Base-by-base conservation (phyloP, 805 yeast species). In the Wickerhamiella brachini region DNA sequence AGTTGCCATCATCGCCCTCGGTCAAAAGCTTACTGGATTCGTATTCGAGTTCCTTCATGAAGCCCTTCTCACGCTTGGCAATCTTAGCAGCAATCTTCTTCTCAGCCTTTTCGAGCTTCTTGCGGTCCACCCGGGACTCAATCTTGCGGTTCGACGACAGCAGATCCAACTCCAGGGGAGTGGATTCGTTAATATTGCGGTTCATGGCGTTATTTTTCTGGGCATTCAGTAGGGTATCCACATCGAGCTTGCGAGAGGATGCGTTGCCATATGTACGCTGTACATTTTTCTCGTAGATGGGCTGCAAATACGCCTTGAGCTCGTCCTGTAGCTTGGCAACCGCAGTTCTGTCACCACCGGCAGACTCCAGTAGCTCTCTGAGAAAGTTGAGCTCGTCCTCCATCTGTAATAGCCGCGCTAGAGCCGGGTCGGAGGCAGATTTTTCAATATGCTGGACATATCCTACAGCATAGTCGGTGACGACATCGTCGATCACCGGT, bases 41-140 rank as follows among this genome's bases (percentile, higher is more conserved):
- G 57, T 66, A 66, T 51, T 64, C 59, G 39, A 66, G 65, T 34
- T 60, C 63, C 53, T 56, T 53, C 63, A 60, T 60, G 53, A 59
- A 59, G 5, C 62, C 61, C 56, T 59, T 50, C 59, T 62, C 58
- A 59, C 88, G 77, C 72, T 90, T 90, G 42, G 96, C 97, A 55
- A 93, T 90, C 71, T 93, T 93, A 64, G 94, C 90, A 21, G 96
- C 97, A 65, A 93, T 89, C 73, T 93, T 93, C 62, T 88, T 80
- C 72, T 93, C 99, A 52, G 96, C 98, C 68, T 90, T 93, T 65
- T 89, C 96, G 61, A 93, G 79, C 68, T 93, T 93, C 80, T 88
- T 89, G 74, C 84, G 84, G 67, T 93, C 98, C 44, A 93, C 99
- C 62, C 94, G 79, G 45, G 94, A 81, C 67, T 93, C 97, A 71